These are phyloP conservation scores for Fusarium hainanense DNA, from an alignment of 2,329 filamentous ascomycete species.

Conservation along the genomic window DNA sequence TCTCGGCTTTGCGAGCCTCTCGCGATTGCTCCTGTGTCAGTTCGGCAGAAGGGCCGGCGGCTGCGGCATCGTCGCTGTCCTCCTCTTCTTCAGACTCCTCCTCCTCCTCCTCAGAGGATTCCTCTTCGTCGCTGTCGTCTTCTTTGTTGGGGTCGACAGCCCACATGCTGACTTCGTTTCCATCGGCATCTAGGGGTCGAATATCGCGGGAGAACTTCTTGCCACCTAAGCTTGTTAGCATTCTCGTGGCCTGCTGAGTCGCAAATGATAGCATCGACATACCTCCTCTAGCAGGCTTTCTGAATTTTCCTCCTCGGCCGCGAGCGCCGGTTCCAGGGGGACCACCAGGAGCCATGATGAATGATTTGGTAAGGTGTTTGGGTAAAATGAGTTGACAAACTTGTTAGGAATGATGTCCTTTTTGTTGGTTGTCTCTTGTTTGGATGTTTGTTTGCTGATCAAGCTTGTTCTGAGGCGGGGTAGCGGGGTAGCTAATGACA, in stretches of 20 bases:
- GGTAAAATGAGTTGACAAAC: neutral
- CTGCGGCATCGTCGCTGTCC: slow-evolving; percentile 59
- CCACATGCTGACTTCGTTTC: slow-evolving; percentile 92
- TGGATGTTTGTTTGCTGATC: slow-evolving; percentile 36
- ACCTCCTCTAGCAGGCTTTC: slow-evolving; percentile 94
- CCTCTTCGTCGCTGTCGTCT: slow-evolving; percentile 64
- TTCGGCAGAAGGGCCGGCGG: slow-evolving; percentile 55
- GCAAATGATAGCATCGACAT: slow-evolving; percentile 46
- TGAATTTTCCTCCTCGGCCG: slow-evolving; percentile 92
- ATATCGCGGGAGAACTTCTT: slow-evolving; percentile 96
- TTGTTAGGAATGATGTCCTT: slow-evolving; percentile 4
- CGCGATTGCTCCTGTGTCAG: slow-evolving; percentile 69
- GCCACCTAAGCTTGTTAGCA: slow-evolving; percentile 69
- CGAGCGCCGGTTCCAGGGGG: slow-evolving; percentile 66
- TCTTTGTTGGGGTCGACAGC: slow-evolving; percentile 66
- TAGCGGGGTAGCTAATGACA: slow-evolving; percentile 52
- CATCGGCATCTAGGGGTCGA: slow-evolving; percentile 87
- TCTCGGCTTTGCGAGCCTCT: slow-evolving; percentile 86
- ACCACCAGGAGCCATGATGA: slow-evolving; percentile 57
- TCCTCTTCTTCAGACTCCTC: slow-evolving; percentile 65
- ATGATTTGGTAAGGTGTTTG: slow-evolving; percentile 1
- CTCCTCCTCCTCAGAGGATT: slow-evolving; percentile 64
- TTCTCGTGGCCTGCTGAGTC: neutral
- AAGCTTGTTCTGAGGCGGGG: slow-evolving; percentile 48
- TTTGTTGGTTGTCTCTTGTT: slow-evolving; percentile 8